Evolutionary conservation across 2,329 filamentous ascomycete genomes (phyloP).

Genomic region (Fusarium sp.): DNA sequence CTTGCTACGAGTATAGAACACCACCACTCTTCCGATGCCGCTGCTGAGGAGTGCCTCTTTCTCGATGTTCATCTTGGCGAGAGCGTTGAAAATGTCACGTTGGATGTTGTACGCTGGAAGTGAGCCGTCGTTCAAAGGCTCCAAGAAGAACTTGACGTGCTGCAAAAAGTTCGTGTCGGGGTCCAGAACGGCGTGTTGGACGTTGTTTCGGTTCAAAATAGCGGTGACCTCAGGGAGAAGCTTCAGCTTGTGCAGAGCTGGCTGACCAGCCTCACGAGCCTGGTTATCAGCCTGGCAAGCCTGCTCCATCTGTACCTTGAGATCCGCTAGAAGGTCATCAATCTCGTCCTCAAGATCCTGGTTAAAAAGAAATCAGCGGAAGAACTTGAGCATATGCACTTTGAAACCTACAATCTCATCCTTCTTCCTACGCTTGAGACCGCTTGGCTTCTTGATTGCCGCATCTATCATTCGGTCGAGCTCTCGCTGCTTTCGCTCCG

Average conservation of each 20-base stretch:
- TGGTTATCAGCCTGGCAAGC: conserved; percentile 89
- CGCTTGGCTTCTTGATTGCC: conserved; percentile 80
- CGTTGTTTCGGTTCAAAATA: conserved; percentile 88
- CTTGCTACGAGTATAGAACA: conserved; percentile 97
- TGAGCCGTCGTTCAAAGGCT: conserved; percentile 92
- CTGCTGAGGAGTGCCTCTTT: conserved; percentile 91
- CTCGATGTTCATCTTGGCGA: conserved; percentile 85
- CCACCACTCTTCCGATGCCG: conserved; percentile 93
- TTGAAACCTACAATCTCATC: conserved; percentile 80
- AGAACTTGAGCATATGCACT: neutral
- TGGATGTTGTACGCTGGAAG: conserved; percentile 98
- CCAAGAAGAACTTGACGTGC: conserved; percentile 96
- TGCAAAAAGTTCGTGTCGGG: conserved; percentile 96
- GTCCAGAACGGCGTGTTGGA: conserved; percentile 86
- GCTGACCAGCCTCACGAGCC: conserved; percentile 81
- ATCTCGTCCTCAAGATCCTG: conserved; percentile 91
- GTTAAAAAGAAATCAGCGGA: conserved; percentile 33
- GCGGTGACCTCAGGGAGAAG: conserved; percentile 91
- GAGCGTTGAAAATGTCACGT: conserved; percentile 87
- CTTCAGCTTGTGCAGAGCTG: conserved; percentile 92
- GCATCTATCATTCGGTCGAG: conserved; percentile 90
- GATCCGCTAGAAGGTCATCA: conserved; percentile 87
- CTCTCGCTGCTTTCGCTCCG: conserved; percentile 84
- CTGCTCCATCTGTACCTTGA: conserved; percentile 90
- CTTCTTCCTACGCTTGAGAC: conserved; percentile 79